These are phyloP conservation scores for Zasmidium cellare DNA, from an alignment of 2,329 filamentous ascomycete genomes.

Conservation along the genomic window DNA sequence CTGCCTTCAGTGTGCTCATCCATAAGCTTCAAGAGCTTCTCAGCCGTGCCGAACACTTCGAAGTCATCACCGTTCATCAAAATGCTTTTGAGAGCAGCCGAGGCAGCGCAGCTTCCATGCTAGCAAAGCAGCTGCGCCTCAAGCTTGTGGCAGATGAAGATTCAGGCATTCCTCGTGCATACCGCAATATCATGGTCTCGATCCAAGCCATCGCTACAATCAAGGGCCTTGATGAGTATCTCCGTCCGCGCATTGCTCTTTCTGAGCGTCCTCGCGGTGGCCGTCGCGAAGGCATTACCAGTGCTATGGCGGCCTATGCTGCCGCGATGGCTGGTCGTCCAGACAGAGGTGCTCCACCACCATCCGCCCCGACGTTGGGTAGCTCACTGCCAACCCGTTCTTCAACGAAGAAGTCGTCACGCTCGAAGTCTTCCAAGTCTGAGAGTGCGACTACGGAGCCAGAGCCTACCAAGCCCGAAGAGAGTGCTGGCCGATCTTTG, in stretches of 20 bases:
- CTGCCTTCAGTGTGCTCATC: slow-evolving; percentile 85
- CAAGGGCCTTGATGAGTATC: slow-evolving; percentile 92
- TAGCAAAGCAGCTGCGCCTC: slow-evolving; percentile 90
- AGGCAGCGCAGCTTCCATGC: slow-evolving; percentile 90
- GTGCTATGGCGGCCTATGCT: slow-evolving; percentile 74
- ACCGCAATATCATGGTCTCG: slow-evolving; percentile 94
- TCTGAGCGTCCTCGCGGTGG: slow-evolving; percentile 67
- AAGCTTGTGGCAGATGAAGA: slow-evolving; percentile 87
- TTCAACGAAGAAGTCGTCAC: slow-evolving; percentile 23
- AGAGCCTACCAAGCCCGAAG: slow-evolving; percentile 22
- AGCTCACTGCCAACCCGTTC: slow-evolving; percentile 30
- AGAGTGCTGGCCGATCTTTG: slow-evolving; percentile 21
- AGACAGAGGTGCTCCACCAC: slow-evolving; percentile 29
- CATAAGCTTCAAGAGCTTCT: slow-evolving; percentile 94
- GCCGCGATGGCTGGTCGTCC: slow-evolving; percentile 65
- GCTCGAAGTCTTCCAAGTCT: slow-evolving; percentile 27
- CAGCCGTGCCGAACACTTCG: slow-evolving; percentile 96
- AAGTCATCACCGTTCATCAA: slow-evolving; percentile 92
- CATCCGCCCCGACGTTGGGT: slow-evolving; percentile 34
- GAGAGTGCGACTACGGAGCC: slow-evolving; percentile 18
- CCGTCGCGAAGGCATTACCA: slow-evolving; percentile 61
- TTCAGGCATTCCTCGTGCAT: slow-evolving; percentile 82
- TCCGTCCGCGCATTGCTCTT: slow-evolving; percentile 82
- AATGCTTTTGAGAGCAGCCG: slow-evolving; percentile 87
- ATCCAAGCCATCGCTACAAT: slow-evolving; percentile 98